Conservation (phyloP, 768 basidiomycete genomes). For the Lactifluus subvellereus region DNA sequence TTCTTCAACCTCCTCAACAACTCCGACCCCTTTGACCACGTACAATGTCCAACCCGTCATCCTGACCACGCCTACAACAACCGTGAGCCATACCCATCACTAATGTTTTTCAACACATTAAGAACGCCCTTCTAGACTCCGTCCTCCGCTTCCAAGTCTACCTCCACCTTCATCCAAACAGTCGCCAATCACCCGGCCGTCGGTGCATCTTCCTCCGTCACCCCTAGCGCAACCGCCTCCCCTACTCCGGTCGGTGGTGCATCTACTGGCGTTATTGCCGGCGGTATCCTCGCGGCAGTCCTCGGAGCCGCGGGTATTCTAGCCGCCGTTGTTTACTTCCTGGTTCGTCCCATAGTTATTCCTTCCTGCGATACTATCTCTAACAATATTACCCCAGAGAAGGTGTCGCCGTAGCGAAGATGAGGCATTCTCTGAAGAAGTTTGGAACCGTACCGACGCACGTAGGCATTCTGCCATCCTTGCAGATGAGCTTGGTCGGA, state of each 20-base stretch:
- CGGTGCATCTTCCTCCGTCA: conserved; percentile 3
- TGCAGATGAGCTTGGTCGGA: conserved; percentile 34
- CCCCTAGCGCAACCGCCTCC: conserved; percentile 5
- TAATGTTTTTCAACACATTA: background rate
- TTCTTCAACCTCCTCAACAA: background rate
- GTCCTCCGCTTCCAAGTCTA: background rate
- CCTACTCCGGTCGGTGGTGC: conserved; percentile 11
- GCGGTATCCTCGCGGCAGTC: conserved; percentile 34
- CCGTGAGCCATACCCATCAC: background rate
- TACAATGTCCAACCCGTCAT: background rate
- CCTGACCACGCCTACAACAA: background rate
- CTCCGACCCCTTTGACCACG: background rate
- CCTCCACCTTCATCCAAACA: conserved; percentile 9
- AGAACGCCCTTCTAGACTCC: background rate
- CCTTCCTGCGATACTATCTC: background rate
- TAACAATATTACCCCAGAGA: conserved; percentile 16
- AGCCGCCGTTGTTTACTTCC: conserved; percentile 32
- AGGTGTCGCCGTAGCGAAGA: conserved; percentile 30
- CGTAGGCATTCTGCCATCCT: conserved; percentile 58
- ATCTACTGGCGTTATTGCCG: conserved; percentile 29
- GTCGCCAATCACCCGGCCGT: background rate
- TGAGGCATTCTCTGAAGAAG: conserved; percentile 31
- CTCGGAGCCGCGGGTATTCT: conserved; percentile 32
- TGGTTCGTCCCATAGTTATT: conserved; percentile 28
- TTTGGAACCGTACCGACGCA: conserved; percentile 54